A percentile compares a stretch with the other conserved stretches of the same genome.
Evolutionary conservation across 1,284 basidiomycete genomes (phyloP).

Genomic region (Cutaneotrichosporon sp.): DNA sequence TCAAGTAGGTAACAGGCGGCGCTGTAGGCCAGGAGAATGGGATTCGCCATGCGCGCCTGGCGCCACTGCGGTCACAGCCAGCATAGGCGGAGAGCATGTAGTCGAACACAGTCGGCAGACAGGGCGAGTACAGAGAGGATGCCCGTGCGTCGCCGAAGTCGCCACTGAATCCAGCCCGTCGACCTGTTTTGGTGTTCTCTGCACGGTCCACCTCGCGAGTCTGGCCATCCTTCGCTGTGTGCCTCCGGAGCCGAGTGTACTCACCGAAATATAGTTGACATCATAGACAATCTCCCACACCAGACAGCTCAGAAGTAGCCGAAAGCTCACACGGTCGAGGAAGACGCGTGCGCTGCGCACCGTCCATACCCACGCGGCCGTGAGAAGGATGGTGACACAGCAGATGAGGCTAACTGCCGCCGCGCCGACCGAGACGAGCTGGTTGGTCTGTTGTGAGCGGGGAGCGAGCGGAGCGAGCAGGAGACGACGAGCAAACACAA

Average conservation of each 20-base stretch:
- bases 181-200: neutral
- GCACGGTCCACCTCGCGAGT: neutral
- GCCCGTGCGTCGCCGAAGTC: neutral
- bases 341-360: conserved; percentile 26
- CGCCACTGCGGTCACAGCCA: neutral
- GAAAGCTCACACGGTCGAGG: conserved; percentile 40
- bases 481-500: neutral
- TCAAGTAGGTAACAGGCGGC: no score
- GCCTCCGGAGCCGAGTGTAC: neutral
- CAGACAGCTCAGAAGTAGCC: conserved; percentile 39
- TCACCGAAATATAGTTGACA: conserved; percentile 27
- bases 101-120: neutral
- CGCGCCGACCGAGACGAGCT: conserved; percentile 22
- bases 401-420: conserved; percentile 24
- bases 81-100: neutral
- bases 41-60: neutral
- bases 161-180: neutral
- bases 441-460: conserved; percentile 20
- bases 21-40: no score
- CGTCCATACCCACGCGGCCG: conserved; percentile 23
- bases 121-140: neutral
- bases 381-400: conserved; percentile 21
- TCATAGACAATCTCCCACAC: conserved; percentile 40
- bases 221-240: no score
- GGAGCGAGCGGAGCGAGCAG: no score